Conservation (phyloP, 176 grass and related monocot genomes). For the Stipa capillata region DNA sequence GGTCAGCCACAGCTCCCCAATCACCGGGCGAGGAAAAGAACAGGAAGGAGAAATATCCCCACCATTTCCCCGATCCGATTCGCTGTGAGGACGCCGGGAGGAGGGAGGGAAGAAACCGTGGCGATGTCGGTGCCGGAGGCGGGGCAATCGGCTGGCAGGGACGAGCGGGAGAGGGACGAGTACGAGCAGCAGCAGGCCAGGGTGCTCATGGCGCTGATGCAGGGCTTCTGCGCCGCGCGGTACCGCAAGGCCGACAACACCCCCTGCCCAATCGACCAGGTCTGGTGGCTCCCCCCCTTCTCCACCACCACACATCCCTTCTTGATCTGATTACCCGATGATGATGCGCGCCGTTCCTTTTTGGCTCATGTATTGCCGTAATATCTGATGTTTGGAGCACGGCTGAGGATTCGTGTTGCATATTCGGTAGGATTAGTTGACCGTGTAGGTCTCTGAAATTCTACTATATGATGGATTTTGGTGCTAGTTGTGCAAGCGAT, state of each 20-base stretch:
- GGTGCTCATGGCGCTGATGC: constrained; percentile 35
- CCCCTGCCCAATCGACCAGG: constrained; percentile 50
- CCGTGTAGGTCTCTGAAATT: not conserved
- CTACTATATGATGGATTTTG: not conserved
- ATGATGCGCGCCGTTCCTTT: not conserved
- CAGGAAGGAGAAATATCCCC: not conserved
- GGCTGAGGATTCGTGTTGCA: not conserved
- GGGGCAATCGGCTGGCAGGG: constrained; percentile 20
- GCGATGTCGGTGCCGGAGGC: constrained; percentile 34
- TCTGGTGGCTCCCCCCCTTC: not conserved
- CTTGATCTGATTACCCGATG: not conserved
- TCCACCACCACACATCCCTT: not conserved
- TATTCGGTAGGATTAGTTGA: not conserved
- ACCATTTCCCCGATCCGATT: not conserved
- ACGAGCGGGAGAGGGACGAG: constrained; percentile 8
- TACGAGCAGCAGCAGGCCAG: constrained; percentile 36
- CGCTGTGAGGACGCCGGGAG: not conserved
- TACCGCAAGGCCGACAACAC: constrained; percentile 49
- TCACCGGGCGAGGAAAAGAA: not conserved
- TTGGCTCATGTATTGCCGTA: not conserved
- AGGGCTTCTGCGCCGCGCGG: constrained; percentile 40
- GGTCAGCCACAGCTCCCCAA: not conserved
- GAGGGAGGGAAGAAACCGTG: not conserved
- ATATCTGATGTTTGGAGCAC: not conserved
- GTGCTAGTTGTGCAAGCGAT: not conserved